Evolutionary conservation across 2,329 filamentous ascomycete genomes (phyloP), one percentile per base, ranked within the genome.

Genomic region (Davidsoniella eucalypti): DNA sequence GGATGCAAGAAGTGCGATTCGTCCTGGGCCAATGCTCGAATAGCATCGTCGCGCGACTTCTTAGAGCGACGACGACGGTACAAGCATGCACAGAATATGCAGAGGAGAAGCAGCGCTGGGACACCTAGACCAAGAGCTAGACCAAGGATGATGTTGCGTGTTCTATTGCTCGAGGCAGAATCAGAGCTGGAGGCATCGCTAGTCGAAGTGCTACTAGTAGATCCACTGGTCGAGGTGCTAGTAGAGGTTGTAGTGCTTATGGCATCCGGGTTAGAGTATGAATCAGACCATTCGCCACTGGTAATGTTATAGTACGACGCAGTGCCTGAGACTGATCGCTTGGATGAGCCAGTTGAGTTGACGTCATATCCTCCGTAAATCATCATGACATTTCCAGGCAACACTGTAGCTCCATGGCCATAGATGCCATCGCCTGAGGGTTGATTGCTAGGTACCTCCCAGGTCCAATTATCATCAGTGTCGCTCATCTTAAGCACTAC

Each of bases 381-480:
- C 71, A 82, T 76, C 75, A 83, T 78, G 2, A 82, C 69, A 55
- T 82, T 81, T 2, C 79, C 79, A 0, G 78, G 78, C 3, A 83
- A 62, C 50, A 82, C 65, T 1, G 69, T 71, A 1, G 79, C 76
- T 1, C 76, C 79, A 56, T 83, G 79, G 0, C 79, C 79, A 57
- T 76, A 82, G 0, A 81, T 63, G 0, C 72, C 75, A 1, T 59
- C 50, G 0, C 61, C 67, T 12, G 62, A 60, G 1, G 67, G 72
- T 60, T 72, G 71, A 3, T 67, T 59, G 0, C 66, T 59, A 0
- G 84, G 84, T 1, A 83, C 66, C 1, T 66, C 69, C 84, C 85
- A 92, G 54, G 69, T 65, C 85, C 85, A 90, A 29, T 76, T 69
- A 7, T 80, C 83, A 59, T 85, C 92, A 3, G 80, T 80, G 54